Percentiles rank a stretch among this genome's conserved stretches.
phyloP scores from a whole-genome alignment of 495 filamentous ascomycete genomes.

The Xylaria venustula region DNA sequence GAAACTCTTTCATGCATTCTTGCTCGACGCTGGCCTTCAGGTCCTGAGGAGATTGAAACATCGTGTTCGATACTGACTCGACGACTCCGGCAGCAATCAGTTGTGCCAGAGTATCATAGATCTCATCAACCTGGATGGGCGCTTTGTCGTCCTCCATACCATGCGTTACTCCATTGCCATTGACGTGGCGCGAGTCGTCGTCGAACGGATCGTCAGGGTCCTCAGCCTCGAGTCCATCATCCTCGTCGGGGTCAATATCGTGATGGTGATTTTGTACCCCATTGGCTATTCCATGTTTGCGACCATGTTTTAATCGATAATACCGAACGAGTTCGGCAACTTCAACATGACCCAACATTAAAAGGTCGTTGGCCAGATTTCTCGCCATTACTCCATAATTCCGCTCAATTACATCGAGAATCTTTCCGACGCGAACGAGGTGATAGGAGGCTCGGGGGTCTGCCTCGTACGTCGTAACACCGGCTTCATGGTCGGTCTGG shows the following conservation, averaged over 20 bases:
- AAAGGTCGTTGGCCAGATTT: conserved; percentile 67
- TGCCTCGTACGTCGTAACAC: conserved; percentile 74
- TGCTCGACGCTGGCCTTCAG: conserved; percentile 35
- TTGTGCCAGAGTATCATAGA: conserved; percentile 40
- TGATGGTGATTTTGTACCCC: conserved; percentile 23
- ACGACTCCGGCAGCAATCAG: conserved; percentile 46
- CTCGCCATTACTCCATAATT: conserved; percentile 69
- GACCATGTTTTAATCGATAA: conserved; percentile 36
- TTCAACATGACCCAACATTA: conserved; percentile 74
- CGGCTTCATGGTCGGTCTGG: conserved; percentile 61
- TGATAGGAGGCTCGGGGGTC: conserved; percentile 73
- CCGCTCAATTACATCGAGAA: conserved; percentile 69
- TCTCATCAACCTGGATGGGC: conserved; percentile 28
- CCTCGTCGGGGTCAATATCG: conserved; percentile 11
- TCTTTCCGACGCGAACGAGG: conserved; percentile 76
- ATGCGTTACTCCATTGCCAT: conserved; percentile 17
- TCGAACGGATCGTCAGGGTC: conserved; percentile 12
- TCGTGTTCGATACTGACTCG: conserved; percentile 36
- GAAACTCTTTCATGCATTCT: conserved; percentile 42
- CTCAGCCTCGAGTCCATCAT: not conserved
- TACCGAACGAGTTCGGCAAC: conserved; percentile 65
- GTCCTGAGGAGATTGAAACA: conserved; percentile 41
- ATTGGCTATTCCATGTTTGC: conserved; percentile 27
- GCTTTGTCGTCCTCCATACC: conserved; percentile 16
- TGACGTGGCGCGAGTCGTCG: conserved; percentile 16